A percentile compares a stretch with the other conserved stretches of the same genome.
Conservation (phyloP, 805 yeast species). For the Lipomyces yamanashiensis region DNA sequence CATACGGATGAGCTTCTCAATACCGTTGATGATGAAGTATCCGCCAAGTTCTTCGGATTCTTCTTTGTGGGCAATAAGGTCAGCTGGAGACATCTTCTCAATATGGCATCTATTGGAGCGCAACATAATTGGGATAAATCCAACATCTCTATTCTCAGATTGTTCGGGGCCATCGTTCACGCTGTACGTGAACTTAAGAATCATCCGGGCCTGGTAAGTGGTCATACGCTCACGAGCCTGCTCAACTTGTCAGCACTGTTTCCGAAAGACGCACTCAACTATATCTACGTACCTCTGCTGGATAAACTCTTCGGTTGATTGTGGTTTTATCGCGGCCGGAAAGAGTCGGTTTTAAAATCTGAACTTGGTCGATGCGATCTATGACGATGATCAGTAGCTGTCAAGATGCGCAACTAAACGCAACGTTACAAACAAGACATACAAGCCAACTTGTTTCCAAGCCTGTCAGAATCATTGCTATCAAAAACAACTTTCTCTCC, state of each 20-base stretch:
- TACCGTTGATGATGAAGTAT: constrained; percentile 93
- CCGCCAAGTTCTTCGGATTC: constrained; percentile 97
- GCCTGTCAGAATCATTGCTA: constrained; percentile 64
- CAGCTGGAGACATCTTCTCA: constrained; percentile 78
- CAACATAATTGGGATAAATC: constrained; percentile 89
- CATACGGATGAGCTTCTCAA: constrained; percentile 95
- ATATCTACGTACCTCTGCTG: constrained; percentile 56
- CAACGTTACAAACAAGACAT: constrained; percentile 18
- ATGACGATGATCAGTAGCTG: background rate
- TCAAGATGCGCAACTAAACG: background rate
- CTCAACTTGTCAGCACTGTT: background rate
- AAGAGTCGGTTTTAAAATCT: constrained; percentile 83
- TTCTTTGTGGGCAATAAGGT: constrained; percentile 77
- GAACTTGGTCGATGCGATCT: constrained; percentile 87
- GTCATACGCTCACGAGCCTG: constrained; percentile 83
- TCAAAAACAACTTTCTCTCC: constrained; percentile 87
- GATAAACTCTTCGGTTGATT: constrained; percentile 75
- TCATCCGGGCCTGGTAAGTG: constrained; percentile 76
- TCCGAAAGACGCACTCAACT: background rate
- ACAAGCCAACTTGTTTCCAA: constrained; percentile 79
- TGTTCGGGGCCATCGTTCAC: constrained; percentile 87
- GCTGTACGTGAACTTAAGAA: constrained; percentile 80
- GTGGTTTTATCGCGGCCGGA: constrained; percentile 73
- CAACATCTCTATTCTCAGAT: constrained; percentile 83
- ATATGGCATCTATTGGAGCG: constrained; percentile 90